These are phyloP conservation scores for Vanrija pseudolonga DNA, from an alignment of 1,284 basidiomycete species.

Conservation along the genomic window DNA sequence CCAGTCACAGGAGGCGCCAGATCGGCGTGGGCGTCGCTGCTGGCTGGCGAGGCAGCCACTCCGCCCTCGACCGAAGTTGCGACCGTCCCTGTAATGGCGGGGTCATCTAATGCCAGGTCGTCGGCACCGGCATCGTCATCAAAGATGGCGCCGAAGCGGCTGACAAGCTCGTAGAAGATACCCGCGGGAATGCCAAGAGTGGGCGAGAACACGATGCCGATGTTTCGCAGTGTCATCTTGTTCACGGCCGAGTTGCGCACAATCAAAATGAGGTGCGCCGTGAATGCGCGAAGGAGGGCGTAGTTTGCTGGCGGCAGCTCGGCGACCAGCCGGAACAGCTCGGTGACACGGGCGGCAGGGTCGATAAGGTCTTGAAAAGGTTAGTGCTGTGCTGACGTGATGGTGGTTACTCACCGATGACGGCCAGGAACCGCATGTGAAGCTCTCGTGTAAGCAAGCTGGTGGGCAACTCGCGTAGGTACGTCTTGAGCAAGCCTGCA, in stretches of 20 bases:
- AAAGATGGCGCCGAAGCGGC: slow-evolving; percentile 84
- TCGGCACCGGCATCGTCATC: slow-evolving; percentile 54
- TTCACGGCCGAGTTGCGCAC: slow-evolving; percentile 84
- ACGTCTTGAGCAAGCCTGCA: slow-evolving; percentile 84
- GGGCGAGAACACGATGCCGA: slow-evolving; percentile 95
- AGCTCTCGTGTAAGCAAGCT: slow-evolving; percentile 88
- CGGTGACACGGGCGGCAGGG: slow-evolving; percentile 77
- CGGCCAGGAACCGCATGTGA: slow-evolving; percentile 79
- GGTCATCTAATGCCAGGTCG: slow-evolving; percentile 22
- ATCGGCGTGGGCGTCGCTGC: background rate
- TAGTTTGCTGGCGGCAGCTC: slow-evolving; percentile 89
- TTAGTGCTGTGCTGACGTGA: background rate
- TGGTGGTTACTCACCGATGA: slow-evolving; percentile 66
- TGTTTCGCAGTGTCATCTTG: slow-evolving; percentile 99
- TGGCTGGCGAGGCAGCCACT: background rate
- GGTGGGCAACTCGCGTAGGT: slow-evolving; percentile 81
- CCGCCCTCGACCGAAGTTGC: slow-evolving; percentile 43
- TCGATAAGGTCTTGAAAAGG: slow-evolving; percentile 69
- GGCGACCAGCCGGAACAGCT: slow-evolving; percentile 80
- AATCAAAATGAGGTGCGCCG: slow-evolving; percentile 92
- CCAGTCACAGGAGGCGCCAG: slow-evolving; percentile 2
- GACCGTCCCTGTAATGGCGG: background rate
- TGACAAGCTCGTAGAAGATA: slow-evolving; percentile 86
- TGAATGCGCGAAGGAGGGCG: slow-evolving; percentile 83
- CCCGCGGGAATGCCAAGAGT: slow-evolving; percentile 92